phyloP scores from a whole-genome alignment of 495 filamentous ascomycete genomes.

The Podospora comata region DNA sequence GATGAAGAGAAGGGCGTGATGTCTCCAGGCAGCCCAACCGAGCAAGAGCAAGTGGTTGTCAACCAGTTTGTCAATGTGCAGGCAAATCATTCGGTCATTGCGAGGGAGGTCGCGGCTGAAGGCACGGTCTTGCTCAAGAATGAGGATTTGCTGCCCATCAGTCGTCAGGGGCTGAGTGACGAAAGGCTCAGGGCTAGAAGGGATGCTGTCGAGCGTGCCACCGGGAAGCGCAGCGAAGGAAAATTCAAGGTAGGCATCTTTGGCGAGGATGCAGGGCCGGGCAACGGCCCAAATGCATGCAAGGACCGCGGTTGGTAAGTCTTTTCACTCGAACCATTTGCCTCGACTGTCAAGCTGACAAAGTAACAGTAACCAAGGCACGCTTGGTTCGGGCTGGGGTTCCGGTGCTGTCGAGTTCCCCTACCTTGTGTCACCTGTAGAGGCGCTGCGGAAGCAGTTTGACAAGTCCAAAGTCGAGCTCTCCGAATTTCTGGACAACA shows the following conservation, averaged over 20 bases:
- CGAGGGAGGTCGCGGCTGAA: conserved; percentile 73
- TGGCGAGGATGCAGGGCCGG: conserved; percentile 77
- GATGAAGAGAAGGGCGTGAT: conserved; percentile 62
- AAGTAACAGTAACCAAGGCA: conserved; percentile 70
- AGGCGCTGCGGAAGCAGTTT: conserved; percentile 63
- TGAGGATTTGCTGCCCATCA: conserved; percentile 60
- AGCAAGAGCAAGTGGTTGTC: conserved; percentile 57
- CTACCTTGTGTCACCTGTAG: conserved; percentile 68
- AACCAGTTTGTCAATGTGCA: conserved; percentile 77
- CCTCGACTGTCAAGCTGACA: conserved; percentile 18
- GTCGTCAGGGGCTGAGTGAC: conserved; percentile 46
- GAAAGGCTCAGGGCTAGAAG: conserved; percentile 31
- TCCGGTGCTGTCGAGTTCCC: conserved; percentile 86
- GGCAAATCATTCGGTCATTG: conserved; percentile 65
- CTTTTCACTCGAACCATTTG: neutral
- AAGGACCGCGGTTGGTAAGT: conserved; percentile 51
- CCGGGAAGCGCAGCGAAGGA: conserved; percentile 27
- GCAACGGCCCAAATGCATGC: conserved; percentile 71
- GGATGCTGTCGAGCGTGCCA: conserved; percentile 19
- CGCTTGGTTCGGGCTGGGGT: conserved; percentile 84
- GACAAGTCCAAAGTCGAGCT: conserved; percentile 57
- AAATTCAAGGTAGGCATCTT: conserved; percentile 69
- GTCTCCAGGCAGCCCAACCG: conserved; percentile 58
- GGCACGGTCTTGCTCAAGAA: conserved; percentile 88
- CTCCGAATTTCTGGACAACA: conserved; percentile 59